Conservation (phyloP, 2,329 filamentous ascomycete genomes). For the Pestalotiopsis sp. region DNA sequence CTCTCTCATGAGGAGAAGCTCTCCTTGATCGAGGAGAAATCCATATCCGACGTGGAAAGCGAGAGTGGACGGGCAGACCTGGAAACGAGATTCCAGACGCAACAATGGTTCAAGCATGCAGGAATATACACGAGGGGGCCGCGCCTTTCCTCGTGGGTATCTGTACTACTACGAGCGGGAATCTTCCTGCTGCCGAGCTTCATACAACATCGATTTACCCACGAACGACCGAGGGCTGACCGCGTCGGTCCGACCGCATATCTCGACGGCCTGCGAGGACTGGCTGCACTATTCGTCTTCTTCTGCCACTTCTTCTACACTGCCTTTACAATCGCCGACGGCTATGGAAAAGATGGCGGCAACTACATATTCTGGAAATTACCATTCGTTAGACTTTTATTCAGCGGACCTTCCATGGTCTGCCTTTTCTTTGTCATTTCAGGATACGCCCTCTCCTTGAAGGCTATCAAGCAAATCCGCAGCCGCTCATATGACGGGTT, state of each 20-base stretch:
- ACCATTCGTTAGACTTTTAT: slow-evolving; percentile 57
- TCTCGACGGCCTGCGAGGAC: slow-evolving; percentile 60
- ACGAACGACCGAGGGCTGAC: slow-evolving; percentile 42
- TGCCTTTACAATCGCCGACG: slow-evolving; percentile 52
- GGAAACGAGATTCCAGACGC: slow-evolving; percentile 35
- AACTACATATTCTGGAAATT: slow-evolving; percentile 54
- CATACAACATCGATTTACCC: slow-evolving; percentile 45
- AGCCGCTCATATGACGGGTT: slow-evolving; percentile 41
- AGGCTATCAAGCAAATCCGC: slow-evolving; percentile 50
- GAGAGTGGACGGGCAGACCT: slow-evolving; percentile 41
- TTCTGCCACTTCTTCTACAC: slow-evolving; percentile 62
- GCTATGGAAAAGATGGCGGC: slow-evolving; percentile 47
- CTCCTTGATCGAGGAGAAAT: slow-evolving; percentile 47
- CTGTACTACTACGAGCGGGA: slow-evolving; percentile 39
- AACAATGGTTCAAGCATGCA: slow-evolving; percentile 36
- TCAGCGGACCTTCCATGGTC: slow-evolving; percentile 59
- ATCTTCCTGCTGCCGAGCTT: slow-evolving; percentile 59
- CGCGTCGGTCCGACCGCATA: slow-evolving; percentile 57
- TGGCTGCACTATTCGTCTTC: slow-evolving; percentile 59
- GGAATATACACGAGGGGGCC: slow-evolving; percentile 30
- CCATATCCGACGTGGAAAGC: slow-evolving; percentile 47
- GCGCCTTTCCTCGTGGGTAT: slow-evolving; percentile 38
- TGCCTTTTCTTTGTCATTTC: slow-evolving; percentile 66
- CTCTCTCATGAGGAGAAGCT: slow-evolving; percentile 48
- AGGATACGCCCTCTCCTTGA: slow-evolving; percentile 62